These are phyloP conservation scores for Aureobasidium namibiae DNA, from an alignment of 2,329 filamentous ascomycete genomes.

Conservation along the genomic window DNA sequence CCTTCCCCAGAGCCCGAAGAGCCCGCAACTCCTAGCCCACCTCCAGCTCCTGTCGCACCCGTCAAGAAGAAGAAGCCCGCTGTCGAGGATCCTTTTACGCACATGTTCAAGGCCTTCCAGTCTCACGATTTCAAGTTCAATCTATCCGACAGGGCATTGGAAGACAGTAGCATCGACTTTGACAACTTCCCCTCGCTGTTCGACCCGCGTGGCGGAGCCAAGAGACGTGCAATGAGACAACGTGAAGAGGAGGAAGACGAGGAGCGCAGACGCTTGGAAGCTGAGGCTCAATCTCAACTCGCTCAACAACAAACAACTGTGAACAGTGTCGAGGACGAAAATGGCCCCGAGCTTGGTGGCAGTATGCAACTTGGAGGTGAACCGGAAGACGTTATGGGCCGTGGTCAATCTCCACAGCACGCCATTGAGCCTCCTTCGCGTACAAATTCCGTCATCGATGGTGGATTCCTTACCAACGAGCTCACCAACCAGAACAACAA, in stretches of 20 bases:
- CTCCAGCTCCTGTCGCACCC: background rate
- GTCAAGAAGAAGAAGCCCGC: conserved; percentile 1
- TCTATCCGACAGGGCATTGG: conserved; percentile 41
- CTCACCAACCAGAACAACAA: conserved; percentile 40
- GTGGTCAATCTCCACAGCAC: conserved; percentile 52
- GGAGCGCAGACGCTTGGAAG: conserved; percentile 44
- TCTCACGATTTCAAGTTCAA: conserved; percentile 43
- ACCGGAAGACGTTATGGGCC: conserved; percentile 64
- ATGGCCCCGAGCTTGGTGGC: conserved; percentile 65
- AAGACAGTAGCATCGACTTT: conserved; percentile 42
- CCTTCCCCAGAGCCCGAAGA: conserved; percentile 11
- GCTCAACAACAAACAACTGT: conserved; percentile 36
- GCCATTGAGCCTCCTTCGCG: conserved; percentile 66
- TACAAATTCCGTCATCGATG: conserved; percentile 35
- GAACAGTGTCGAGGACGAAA: conserved; percentile 50
- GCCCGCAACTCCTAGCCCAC: background rate
- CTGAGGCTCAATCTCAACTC: conserved; percentile 46
- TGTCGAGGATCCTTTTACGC: conserved; percentile 21
- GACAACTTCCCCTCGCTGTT: conserved; percentile 67
- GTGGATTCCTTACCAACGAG: conserved; percentile 28
- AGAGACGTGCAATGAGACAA: conserved; percentile 63
- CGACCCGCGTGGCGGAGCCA: conserved; percentile 72
- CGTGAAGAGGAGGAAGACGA: conserved; percentile 54
- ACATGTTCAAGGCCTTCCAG: conserved; percentile 33
- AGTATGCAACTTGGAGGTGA: conserved; percentile 88